phyloP scores from a whole-genome alignment of 495 filamentous ascomycete genomes.

The Neurospora sp. region DNA sequence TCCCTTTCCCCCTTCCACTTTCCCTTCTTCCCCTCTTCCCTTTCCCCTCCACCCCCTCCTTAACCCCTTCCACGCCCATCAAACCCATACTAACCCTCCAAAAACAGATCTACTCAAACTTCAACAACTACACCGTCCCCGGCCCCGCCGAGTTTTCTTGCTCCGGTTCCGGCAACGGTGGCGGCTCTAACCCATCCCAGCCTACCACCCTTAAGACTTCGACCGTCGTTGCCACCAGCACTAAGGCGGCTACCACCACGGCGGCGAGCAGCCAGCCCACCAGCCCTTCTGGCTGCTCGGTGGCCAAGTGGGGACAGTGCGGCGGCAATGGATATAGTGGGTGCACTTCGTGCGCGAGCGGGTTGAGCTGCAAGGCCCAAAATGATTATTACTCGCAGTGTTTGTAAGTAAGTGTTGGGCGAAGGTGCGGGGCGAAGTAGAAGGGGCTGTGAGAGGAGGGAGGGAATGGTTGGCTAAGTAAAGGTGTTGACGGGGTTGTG shows the following conservation, averaged over 20 bases:
- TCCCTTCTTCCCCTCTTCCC: no score
- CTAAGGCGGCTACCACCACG: neutral
- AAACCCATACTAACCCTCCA: neutral
- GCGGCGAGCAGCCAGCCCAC: neutral
- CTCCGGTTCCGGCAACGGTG: neutral
- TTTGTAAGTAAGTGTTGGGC: slow-evolving; percentile 2
- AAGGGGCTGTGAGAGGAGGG: no score
- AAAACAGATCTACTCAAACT: slow-evolving; percentile 19
- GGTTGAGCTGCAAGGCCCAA: slow-evolving; percentile 14
- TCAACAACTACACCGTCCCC: slow-evolving; percentile 22
- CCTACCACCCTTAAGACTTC: neutral
- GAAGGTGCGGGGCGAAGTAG: no score
- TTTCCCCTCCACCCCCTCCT: no score
- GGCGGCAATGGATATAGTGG: slow-evolving; percentile 24
- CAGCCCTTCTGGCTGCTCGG: slow-evolving; percentile 4
- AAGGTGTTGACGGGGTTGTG: no score
- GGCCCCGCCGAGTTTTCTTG: slow-evolving; percentile 19
- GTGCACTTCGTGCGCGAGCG: slow-evolving; percentile 19
- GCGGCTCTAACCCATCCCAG: neutral
- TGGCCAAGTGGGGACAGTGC: slow-evolving; percentile 29
- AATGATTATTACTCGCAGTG: slow-evolving; percentile 26
- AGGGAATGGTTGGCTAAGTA: no score
- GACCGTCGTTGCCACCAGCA: neutral
- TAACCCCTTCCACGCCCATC: no score
- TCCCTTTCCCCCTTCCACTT: neutral